A percentile compares a stretch with the other conserved stretches of the same genome.
phyloP scores from a whole-genome alignment of 768 basidiomycete species.

The Pisolithus sp. region DNA sequence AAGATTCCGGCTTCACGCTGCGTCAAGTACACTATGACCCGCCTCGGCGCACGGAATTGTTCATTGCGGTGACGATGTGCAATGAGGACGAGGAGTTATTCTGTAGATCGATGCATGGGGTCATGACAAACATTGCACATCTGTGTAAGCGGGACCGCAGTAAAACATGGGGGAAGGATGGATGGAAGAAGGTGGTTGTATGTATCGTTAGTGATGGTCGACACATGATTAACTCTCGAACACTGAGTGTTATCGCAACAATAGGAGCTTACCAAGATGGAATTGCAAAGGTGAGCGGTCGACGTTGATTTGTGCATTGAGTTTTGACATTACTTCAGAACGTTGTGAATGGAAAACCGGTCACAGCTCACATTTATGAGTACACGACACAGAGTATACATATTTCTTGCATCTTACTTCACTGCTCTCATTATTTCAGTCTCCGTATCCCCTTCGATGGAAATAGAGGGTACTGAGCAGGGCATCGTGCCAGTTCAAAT shows the following conservation, averaged over 20 bases:
- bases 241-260: conserved; percentile 80
- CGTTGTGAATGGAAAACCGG: conserved; percentile 73
- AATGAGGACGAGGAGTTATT: conserved; percentile 91
- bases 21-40: conserved; percentile 91
- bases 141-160: conserved; percentile 79
- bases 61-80: conserved; percentile 98
- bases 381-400: conserved; percentile 81
- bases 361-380: conserved; percentile 88
- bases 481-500: conserved; percentile 86
- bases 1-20: conserved; percentile 73
- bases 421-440: conserved; percentile 38
- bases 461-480: conserved; percentile 72
- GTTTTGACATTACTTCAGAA: conserved; percentile 34
- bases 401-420: background rate
- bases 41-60: conserved; percentile 83
- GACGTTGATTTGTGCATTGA: background rate
- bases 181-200: conserved; percentile 97
- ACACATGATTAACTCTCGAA: conserved; percentile 76
- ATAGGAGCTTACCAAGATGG: conserved; percentile 96
- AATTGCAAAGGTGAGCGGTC: conserved; percentile 63
- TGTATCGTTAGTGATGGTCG: conserved; percentile 89
- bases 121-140: conserved; percentile 90
- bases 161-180: conserved; percentile 95
- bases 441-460: conserved; percentile 73
- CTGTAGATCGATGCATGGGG: conserved; percentile 90